Conservation (phyloP, 345 rosid species). For the Streptanthus diversifolius region DNA sequence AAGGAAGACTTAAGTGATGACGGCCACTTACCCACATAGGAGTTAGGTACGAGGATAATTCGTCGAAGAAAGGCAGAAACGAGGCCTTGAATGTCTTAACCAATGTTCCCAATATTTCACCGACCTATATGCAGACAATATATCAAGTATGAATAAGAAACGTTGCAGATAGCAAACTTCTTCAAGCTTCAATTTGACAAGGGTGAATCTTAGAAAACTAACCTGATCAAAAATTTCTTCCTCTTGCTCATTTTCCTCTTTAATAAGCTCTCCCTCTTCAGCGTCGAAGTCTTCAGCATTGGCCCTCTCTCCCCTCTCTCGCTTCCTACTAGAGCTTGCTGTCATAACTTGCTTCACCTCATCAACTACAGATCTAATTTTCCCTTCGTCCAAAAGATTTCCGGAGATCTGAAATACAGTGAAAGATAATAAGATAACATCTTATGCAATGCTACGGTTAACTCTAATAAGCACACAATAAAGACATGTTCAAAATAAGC, state of each 20-base stretch:
- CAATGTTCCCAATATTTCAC: slow-evolving; percentile 97
- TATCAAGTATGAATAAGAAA: neutral
- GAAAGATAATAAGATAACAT: neutral
- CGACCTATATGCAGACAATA: slow-evolving; percentile 56
- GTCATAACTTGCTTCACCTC: slow-evolving; percentile 91
- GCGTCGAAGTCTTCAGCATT: slow-evolving; percentile 98
- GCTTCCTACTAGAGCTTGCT: slow-evolving; percentile 93
- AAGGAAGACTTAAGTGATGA: slow-evolving; percentile 10
- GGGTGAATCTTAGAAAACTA: slow-evolving; percentile 31
- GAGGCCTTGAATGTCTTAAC: slow-evolving; percentile 89
- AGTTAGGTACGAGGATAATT: slow-evolving; percentile 85
- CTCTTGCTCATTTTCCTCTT: slow-evolving; percentile 99
- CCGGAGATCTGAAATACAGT: slow-evolving; percentile 70
- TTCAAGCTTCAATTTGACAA: neutral
- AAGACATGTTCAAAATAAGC: neutral
- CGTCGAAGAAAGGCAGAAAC: slow-evolving; percentile 93
- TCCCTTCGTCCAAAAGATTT: slow-evolving; percentile 67
- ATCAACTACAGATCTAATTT: slow-evolving; percentile 88
- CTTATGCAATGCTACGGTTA: neutral
- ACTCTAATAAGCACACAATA: neutral
- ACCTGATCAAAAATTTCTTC: slow-evolving; percentile 99
- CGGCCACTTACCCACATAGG: slow-evolving; percentile 97
- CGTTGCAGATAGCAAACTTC: neutral
- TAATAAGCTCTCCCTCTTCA: slow-evolving; percentile 95
- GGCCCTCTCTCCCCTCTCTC: slow-evolving; percentile 90